These are phyloP conservation scores for Escallonia herrerae DNA, from an alignment of 129 eudicot genomes.

Conservation along the genomic window DNA sequence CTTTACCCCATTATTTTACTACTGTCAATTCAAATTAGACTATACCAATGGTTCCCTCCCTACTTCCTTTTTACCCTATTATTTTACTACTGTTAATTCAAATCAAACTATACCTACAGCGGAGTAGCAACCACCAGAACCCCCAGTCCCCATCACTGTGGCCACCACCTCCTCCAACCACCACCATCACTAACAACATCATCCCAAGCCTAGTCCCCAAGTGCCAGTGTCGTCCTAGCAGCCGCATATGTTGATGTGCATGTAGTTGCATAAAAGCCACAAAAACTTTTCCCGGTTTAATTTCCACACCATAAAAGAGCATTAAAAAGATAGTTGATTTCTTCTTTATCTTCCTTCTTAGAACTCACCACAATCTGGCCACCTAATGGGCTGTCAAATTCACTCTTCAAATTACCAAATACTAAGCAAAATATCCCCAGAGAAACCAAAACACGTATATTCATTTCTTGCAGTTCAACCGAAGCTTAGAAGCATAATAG, in stretches of 20 bases:
- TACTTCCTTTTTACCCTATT: too few relatives aligned
- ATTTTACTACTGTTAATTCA: too few relatives aligned
- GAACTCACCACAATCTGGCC: neutral
- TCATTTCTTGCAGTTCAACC: slow-evolving; percentile 17
- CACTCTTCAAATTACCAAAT: slow-evolving; percentile 38
- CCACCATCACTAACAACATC: too few relatives aligned
- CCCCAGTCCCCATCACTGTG: too few relatives aligned
- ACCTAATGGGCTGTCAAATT: slow-evolving; percentile 52
- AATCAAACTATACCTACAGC: too few relatives aligned
- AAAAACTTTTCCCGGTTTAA: slow-evolving; percentile 1
- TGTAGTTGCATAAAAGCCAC: slow-evolving; percentile 19
- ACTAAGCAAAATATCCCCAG: slow-evolving; percentile 24
- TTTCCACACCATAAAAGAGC: neutral
- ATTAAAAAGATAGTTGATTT: neutral
- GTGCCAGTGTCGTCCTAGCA: too few relatives aligned
- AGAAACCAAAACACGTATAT: neutral
- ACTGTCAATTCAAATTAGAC: too few relatives aligned
- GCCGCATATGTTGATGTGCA: neutral
- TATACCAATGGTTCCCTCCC: too few relatives aligned
- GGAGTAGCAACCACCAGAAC: too few relatives aligned
- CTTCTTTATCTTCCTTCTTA: neutral
- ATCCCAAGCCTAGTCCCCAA: too few relatives aligned
- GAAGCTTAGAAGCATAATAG: slow-evolving; percentile 16
- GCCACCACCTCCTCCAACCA: too few relatives aligned
- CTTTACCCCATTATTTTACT: too few relatives aligned